Evolutionary conservation across 768 basidiomycete genomes (phyloP), one percentile per base, ranked within the genome.

Genomic region (Macrolepiota dolichaula): DNA sequence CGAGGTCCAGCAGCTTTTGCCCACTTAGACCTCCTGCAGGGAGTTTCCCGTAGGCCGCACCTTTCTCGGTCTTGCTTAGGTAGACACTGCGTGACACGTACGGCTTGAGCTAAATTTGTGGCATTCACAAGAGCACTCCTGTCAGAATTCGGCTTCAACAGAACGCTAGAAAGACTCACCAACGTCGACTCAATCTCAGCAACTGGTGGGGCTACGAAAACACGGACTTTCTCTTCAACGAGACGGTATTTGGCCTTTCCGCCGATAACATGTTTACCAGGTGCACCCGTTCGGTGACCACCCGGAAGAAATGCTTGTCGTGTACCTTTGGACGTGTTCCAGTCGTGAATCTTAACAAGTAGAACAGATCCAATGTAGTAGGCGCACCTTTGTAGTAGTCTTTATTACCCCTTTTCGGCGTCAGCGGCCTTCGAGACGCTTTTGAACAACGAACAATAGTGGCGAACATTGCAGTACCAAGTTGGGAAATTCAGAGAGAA

Each of bases 341-440:
- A 59, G 46, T 59, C 13, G 29, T 32, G 29, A 36, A 10, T 12
- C n/a, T 19, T 13, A n/a, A 4, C 29, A 32, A 32, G 61, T 15
- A 42, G 3, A n/a, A 32, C 10, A 35, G 57, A 47, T n/a, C n/a
- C 22, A 32, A 17, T n/a, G 19, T 5, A 24, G n/a, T 17, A 6
- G 37, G 36, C 74, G n/a, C 6, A 90, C 96, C 96, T 75, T 98
- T 98, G 81, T 97, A 98, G 71, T 81, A 98, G 70, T 99, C 94
- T 69, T 98, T 98, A 77, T 97, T 97, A 15, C 85, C 96, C 51
- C 87, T 77, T 72, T 98, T 98, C 0, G 92, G 80, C 0, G 89
- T 94, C 53, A 98, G 77, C 1, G 94, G 84, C 25, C 85, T 79
- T 59, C 96, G 81, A 0, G 91, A 93, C 22, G 95, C 95, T 70